These are phyloP conservation scores for Penicillium sp. DNA, from an alignment of 2,329 filamentous ascomycete species.

Conservation along the genomic window DNA sequence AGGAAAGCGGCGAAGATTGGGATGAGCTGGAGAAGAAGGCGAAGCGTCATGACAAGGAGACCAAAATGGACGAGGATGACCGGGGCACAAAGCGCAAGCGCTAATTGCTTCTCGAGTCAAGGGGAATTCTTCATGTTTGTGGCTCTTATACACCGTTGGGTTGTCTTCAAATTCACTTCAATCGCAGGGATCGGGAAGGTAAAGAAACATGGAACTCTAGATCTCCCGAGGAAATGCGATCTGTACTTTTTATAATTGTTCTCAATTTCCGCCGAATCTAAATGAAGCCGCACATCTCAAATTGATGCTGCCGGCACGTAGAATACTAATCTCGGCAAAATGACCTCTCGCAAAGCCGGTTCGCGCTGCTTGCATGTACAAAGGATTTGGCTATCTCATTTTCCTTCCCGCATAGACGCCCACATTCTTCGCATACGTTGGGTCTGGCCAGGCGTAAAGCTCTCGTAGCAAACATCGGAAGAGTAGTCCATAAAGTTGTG, in stretches of 20 bases:
- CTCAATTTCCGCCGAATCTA: neutral
- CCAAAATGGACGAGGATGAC: slow-evolving; percentile 54
- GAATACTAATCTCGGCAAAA: neutral
- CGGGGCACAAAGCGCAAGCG: slow-evolving; percentile 73
- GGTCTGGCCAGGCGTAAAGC: slow-evolving; percentile 52
- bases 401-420: slow-evolving; percentile 40
- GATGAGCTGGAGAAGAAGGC: slow-evolving; percentile 91
- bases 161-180: neutral
- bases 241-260: neutral
- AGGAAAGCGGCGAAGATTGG: slow-evolving; percentile 86
- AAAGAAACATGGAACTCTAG: neutral
- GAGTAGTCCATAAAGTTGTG: slow-evolving; percentile 63
- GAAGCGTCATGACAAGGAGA: slow-evolving; percentile 60
- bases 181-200: neutral
- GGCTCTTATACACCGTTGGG: neutral
- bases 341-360: neutral
- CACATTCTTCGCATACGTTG: slow-evolving; percentile 54
- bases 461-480: slow-evolving; percentile 54
- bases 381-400: slow-evolving; percentile 17
- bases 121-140: neutral
- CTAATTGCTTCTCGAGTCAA: slow-evolving; percentile 31
- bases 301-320: neutral
- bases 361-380: slow-evolving; percentile 3
- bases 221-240: neutral
- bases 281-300: neutral